Base-by-base conservation (phyloP, 371 early-diverging fungal species). In the Edhazardia aedis region DNA sequence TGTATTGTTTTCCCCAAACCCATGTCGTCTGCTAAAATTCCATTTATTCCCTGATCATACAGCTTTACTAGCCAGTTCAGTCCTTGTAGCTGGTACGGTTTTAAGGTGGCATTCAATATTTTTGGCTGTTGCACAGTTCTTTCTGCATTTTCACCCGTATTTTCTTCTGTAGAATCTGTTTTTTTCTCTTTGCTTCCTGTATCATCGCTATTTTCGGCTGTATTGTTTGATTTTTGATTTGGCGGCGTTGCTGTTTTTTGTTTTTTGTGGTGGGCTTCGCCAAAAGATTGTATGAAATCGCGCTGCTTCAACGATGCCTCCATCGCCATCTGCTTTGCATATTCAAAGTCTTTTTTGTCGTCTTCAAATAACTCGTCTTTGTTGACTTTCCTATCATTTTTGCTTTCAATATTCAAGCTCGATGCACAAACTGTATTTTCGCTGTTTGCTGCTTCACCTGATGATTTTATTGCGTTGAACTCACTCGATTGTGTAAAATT, bases 21-120 rank as follows among this genome's bases (percentile, higher is more conserved):
- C 87, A 86, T 88, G 73, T 88, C 88, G 64, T 88, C 88, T 1
- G 91, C 89, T 28, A 90, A 71, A 62, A 93, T 89, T 50, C 91
- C 86, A 69, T 89, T 90, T 67, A 93, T 88, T 48, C 88, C 88
- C 40, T 86, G 85, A 53, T 88, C 85, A 62, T 88, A 88, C 64
- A 90, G 68, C 65, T 83, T 86, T 22, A 84, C 82, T 14, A 98
- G 78, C 99, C 99, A 98, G 66, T 86, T 88, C 22, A 98, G 76
- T 19, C 99, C 99, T 70, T 90, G 85, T 44, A 93, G 70, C 70
- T 98, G 95, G 68, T 94, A 88, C 36, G 80, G 78, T 64, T 85
- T 87, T 11, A 91, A 76, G 57, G 79, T 77, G 58, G 83, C 82
- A 74, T 81, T 82, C 26, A 90, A 74, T 78, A 87, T 82, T 24